Conservation (phyloP, 371 early-diverging fungal species). For the Mortierella sp. region DNA sequence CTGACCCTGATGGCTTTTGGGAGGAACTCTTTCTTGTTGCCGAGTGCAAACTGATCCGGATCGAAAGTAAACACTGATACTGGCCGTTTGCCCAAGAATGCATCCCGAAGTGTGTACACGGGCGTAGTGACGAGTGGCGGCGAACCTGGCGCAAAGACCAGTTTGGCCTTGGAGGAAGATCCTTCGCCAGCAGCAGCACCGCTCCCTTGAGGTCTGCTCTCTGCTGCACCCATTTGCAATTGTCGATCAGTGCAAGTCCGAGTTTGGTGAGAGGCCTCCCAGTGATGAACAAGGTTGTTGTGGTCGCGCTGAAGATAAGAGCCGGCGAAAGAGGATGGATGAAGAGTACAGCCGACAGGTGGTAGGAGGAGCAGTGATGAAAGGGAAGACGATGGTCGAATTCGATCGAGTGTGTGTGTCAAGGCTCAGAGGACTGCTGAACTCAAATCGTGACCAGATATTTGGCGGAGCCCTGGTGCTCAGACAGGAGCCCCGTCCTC, state of each 20-base stretch:
- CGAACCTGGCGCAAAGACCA: constrained; percentile 32
- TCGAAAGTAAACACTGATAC: constrained; percentile 49
- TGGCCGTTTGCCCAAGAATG: constrained; percentile 40
- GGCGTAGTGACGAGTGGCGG: constrained; percentile 30
- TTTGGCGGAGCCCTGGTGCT: no score
- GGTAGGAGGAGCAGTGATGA: no score
- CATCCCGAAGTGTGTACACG: constrained; percentile 32
- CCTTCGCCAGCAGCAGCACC: constrained; percentile 20
- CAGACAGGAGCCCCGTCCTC: no score
- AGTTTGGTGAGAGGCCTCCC: no score
- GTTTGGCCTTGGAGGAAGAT: constrained; percentile 31
- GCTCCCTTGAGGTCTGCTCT: constrained; percentile 42
- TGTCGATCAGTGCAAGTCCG: not conserved
- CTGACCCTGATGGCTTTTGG: constrained; percentile 52
- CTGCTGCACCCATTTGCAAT: constrained; percentile 38
- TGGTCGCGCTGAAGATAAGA: no score
- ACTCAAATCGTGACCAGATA: no score
- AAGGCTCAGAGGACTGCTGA: no score
- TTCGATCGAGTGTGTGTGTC: no score
- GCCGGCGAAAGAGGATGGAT: no score
- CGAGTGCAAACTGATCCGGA: constrained; percentile 43
- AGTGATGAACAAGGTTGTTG: no score
- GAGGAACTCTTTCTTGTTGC: constrained; percentile 40
- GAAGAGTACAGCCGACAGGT: no score
- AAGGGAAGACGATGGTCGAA: no score